Base-by-base conservation (phyloP, 73 alveolate species). In the Strombidium stylifer region DNA sequence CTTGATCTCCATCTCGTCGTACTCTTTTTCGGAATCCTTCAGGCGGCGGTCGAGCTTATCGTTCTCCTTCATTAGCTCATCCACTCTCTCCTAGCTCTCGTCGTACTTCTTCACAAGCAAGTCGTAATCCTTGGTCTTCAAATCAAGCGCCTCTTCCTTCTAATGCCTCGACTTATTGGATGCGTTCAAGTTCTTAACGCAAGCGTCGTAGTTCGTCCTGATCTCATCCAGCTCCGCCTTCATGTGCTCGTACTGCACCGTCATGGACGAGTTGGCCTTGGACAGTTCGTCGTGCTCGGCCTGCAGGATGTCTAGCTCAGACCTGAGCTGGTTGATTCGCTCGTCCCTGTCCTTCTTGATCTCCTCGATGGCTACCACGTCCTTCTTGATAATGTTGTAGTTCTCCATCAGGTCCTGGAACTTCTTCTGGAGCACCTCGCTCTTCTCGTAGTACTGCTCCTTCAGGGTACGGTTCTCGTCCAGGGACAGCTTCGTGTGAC, bases 261-360 rank as follows among this genome's bases (percentile, higher is more conserved):
- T 53, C 16, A 69, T 45, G 19, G 71, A n/a, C 5, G 82, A 36
- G 37, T 52, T 61, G n/a, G 51, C 69, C 25, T 20, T 69, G 34
- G 51, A 71, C 4, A 69, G 15, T 4, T 32, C 25, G 34, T 64
- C 78, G 18, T 19, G 47, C 26, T 46, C 27, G 11, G 10, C 23
- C 20, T 62, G n/a, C 6, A 35, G 21, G 18, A 1, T 3, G 12
- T 64, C 78, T 18, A 46, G 47, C 36, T 64, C 78, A 5, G 44
- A 62, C 47, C 78, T 64, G 1, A 64, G 52, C 34, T 47, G 34
- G 8, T 57, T 62, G 12, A 79, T 46, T 36, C 90, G 14, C 12
- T 79, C 90, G 16, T 79, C 84, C 34, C 73, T 68, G 32, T 79
- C 90, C 50, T 59, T 79, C 44, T 56, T 44, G n/a, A 79, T 58